Conservation (phyloP, 257 asterid genomes). For the Solanum paucissectum region DNA sequence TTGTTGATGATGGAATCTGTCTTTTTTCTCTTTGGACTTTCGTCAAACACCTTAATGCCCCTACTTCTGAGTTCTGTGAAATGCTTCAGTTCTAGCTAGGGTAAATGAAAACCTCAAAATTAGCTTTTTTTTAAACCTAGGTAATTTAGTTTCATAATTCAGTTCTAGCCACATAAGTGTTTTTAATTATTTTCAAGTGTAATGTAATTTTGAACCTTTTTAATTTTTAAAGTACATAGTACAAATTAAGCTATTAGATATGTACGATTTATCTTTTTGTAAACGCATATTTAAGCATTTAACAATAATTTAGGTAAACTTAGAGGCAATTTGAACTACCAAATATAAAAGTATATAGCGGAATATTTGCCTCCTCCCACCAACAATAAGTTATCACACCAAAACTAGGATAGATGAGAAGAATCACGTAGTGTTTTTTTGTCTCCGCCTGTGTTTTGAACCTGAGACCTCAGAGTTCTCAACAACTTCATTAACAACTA, state of each 20-base stretch:
- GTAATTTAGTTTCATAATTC: background rate
- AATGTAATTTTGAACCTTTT: background rate
- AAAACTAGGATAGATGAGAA: accelerated
- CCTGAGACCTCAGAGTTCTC: background rate
- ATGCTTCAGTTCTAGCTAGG: background rate
- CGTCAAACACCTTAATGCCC: background rate
- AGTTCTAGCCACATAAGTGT: background rate
- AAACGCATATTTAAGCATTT: background rate
- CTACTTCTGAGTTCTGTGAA: background rate
- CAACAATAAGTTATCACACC: background rate
- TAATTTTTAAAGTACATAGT: background rate
- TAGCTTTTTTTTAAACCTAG: background rate
- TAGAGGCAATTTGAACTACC: background rate
- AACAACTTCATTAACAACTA: background rate
- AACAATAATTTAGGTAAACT: background rate
- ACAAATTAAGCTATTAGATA: background rate
- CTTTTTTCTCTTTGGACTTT: background rate
- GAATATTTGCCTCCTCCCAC: accelerated
- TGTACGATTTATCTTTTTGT: background rate
- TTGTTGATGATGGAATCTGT: background rate
- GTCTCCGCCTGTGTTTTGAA: accelerated
- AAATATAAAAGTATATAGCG: background rate
- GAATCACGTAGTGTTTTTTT: background rate
- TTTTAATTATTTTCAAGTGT: background rate
- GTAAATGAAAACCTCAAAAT: background rate